Conservation (phyloP, 352 stramenopile species). For the Thraustochytrium sp. region DNA sequence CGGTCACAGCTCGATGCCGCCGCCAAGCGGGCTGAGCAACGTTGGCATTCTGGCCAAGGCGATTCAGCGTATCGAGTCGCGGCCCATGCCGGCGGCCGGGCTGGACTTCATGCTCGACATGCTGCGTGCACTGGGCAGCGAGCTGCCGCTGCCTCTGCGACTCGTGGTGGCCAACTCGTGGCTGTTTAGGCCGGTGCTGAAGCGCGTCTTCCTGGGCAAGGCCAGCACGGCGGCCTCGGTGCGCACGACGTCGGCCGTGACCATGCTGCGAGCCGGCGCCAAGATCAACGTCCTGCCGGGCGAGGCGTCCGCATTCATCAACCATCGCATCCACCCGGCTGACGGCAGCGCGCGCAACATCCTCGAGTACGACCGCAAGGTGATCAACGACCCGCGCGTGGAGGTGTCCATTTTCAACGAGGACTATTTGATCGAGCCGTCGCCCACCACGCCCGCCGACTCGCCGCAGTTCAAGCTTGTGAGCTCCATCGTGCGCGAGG, state of each 20-base stretch:
- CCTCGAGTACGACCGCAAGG: constrained; percentile 50
- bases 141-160: constrained; percentile 35
- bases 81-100: constrained; percentile 41
- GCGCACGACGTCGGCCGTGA: constrained; percentile 49
- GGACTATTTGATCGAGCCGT: neutral
- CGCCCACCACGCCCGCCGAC: neutral
- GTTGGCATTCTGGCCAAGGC: constrained; percentile 49
- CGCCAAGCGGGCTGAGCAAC: neutral
- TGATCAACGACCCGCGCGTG: constrained; percentile 50
- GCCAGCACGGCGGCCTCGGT: constrained; percentile 45
- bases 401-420: constrained; percentile 30
- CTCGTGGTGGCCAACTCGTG: constrained; percentile 45
- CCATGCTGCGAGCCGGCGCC: constrained; percentile 43
- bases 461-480: constrained; percentile 30
- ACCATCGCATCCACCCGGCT: constrained; percentile 49
- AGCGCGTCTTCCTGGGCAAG: constrained; percentile 44
- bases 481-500: neutral
- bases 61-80: constrained; percentile 45
- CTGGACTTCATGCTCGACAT: neutral
- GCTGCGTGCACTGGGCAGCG: constrained; percentile 18
- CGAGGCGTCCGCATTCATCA: constrained; percentile 42
- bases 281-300: constrained; percentile 50
- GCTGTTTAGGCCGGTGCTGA: constrained; percentile 47
- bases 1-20: constrained; percentile 50
- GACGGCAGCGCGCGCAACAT: constrained; percentile 30